Evolutionary conservation across 768 basidiomycete genomes (phyloP).

Genomic region (Leccinum boreale): DNA sequence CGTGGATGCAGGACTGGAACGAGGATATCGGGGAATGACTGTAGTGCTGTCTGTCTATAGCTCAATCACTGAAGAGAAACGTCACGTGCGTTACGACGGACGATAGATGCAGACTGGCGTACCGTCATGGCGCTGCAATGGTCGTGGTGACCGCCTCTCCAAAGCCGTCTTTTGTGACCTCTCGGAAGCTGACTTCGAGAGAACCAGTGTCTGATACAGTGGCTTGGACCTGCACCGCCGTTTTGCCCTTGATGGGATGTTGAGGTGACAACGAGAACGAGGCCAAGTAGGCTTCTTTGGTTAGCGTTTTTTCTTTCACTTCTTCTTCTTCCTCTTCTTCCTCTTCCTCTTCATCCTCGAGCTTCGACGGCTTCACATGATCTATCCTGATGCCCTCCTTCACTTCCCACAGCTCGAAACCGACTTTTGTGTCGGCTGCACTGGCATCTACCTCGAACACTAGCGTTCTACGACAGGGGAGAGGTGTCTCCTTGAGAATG

Average conservation of each 20-base stretch:
- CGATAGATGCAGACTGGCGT: not conserved
- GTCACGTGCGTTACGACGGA: not conserved
- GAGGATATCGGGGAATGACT: slow-evolving; percentile 56
- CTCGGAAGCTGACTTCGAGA: slow-evolving; percentile 38
- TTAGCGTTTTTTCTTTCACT: slow-evolving; percentile 57
- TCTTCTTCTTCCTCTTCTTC: slow-evolving; percentile 43
- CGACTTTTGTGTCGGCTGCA: slow-evolving; percentile 38
- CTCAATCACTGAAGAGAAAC: not conserved
- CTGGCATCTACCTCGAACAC: slow-evolving; percentile 55
- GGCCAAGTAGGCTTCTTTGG: slow-evolving; percentile 50
- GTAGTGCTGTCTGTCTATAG: slow-evolving; percentile 6
- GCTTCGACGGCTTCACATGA: slow-evolving; percentile 46
- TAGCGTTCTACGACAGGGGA: slow-evolving; percentile 63
- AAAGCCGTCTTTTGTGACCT: slow-evolving; percentile 32
- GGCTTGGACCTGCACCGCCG: slow-evolving; percentile 48
- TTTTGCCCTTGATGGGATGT: slow-evolving; percentile 45
- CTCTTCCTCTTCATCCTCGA: slow-evolving; percentile 41
- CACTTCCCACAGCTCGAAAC: slow-evolving; percentile 77
- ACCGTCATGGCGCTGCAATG: slow-evolving; percentile 23
- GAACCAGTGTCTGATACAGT: slow-evolving; percentile 32
- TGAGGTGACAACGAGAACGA: slow-evolving; percentile 33
- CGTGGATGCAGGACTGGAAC: slow-evolving; percentile 46
- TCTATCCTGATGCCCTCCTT: slow-evolving; percentile 65
- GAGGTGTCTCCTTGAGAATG: slow-evolving; percentile 65
- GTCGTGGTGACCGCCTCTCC: slow-evolving; percentile 33